These are phyloP conservation scores for Verbena officinalis DNA, from an alignment of 257 asterid genomes.

Conservation along the genomic window DNA sequence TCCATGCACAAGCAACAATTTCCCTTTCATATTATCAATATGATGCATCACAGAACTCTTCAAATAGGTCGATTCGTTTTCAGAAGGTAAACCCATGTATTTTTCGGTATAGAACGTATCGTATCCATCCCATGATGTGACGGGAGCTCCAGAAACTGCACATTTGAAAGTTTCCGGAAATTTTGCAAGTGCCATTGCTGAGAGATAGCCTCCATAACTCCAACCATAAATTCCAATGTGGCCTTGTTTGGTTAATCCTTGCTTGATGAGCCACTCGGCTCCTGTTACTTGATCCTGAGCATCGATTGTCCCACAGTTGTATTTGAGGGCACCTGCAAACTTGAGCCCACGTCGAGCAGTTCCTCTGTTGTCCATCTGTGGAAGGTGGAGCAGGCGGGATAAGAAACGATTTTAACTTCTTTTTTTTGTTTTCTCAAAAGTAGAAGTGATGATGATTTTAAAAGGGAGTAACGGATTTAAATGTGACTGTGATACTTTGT, in stretches of 20 bases:
- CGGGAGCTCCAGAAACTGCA: constrained; percentile 96
- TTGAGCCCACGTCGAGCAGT: constrained; percentile 87
- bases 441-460: not conserved
- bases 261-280: constrained; percentile 78
- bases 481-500: no score
- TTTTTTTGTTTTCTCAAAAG: not conserved
- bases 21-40: constrained; percentile 61
- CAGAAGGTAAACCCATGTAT: constrained; percentile 85
- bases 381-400: constrained; percentile 19
- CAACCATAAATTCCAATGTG: constrained; percentile 89
- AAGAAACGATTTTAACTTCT: constrained; percentile 6
- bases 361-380: constrained; percentile 97
- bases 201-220: constrained; percentile 97
- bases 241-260: constrained; percentile 61
- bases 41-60: constrained; percentile 76
- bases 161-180: constrained; percentile 71
- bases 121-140: constrained; percentile 94
- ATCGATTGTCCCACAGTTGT: constrained; percentile 74
- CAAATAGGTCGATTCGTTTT: constrained; percentile 50
- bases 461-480: no score
- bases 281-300: constrained; percentile 85
- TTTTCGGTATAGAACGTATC: constrained; percentile 88
- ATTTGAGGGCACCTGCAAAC: constrained; percentile 80
- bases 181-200: constrained; percentile 71
- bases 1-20: constrained; percentile 83